phyloP scores from a whole-genome alignment of 202 grass and related monocot species.

The Carex arenaria region DNA sequence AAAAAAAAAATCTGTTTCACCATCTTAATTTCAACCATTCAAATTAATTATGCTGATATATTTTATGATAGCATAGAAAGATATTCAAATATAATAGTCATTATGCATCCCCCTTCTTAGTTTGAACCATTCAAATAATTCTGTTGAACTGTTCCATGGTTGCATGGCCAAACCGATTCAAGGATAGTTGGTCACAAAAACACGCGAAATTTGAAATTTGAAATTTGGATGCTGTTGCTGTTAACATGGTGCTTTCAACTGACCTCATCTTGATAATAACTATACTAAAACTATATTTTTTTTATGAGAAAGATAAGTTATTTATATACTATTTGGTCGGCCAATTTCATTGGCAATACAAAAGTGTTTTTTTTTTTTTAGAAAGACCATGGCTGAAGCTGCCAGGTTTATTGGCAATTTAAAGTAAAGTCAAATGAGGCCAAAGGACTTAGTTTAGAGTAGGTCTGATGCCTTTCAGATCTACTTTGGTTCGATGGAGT shows the following conservation, averaged over 20 bases:
- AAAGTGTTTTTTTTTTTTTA: background rate
- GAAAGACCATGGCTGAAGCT: too few relatives aligned
- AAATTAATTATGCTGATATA: too few relatives aligned
- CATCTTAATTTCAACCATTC: too few relatives aligned
- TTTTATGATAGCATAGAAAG: too few relatives aligned
- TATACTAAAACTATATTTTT: background rate
- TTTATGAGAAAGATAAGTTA: background rate
- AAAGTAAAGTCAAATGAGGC: background rate
- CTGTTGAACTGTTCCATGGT: background rate
- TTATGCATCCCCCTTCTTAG: too few relatives aligned
- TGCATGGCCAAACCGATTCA: background rate
- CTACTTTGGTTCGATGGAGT: too few relatives aligned
- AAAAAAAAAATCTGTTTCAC: too few relatives aligned
- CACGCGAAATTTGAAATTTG: background rate
- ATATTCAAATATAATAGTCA: too few relatives aligned
- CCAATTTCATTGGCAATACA: background rate
- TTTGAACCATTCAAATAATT: too few relatives aligned
- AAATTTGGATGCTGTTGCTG: background rate
- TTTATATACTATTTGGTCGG: background rate
- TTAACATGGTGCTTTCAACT: background rate
- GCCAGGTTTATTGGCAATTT: too few relatives aligned
- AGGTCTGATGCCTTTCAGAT: too few relatives aligned
- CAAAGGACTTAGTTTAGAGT: too few relatives aligned
- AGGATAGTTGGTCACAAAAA: background rate
- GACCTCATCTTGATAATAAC: background rate